phyloP scores from a whole-genome alignment of 2,329 filamentous ascomycete genomes.

The Drechslerella stenobrocha region DNA sequence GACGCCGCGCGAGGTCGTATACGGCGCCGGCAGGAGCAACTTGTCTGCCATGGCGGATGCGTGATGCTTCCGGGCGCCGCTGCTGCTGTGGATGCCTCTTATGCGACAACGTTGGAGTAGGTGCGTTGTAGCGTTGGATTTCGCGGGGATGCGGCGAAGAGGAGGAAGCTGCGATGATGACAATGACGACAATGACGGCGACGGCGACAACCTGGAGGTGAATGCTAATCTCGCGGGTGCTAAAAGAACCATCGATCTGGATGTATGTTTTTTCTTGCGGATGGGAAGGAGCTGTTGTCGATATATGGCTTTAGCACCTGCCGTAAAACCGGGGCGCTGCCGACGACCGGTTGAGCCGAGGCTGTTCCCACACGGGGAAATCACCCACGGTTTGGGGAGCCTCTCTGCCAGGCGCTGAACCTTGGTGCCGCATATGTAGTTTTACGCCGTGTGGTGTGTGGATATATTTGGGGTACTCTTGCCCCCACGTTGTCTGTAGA shows the following conservation, averaged over 20 bases:
- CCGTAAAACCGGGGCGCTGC: neutral
- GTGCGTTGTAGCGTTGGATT: slow-evolving; percentile 27
- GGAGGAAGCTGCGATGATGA: slow-evolving; percentile 2
- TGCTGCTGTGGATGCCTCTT: neutral
- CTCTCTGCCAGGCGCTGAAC: too few relatives aligned
- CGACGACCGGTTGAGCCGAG: slow-evolving; percentile 42
- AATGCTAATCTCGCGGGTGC: neutral
- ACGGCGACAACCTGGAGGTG: neutral
- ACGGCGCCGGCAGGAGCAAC: slow-evolving; percentile 2
- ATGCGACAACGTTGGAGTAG: slow-evolving; percentile 23
- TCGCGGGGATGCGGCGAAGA: slow-evolving; percentile 1
- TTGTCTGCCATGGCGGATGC: neutral
- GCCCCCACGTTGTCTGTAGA: too few relatives aligned
- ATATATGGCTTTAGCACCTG: too few relatives aligned
- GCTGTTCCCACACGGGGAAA: slow-evolving; percentile 29
- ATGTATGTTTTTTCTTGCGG: too few relatives aligned
- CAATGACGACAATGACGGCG: neutral
- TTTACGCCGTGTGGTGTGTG: neutral
- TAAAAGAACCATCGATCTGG: neutral
- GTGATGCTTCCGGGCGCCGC: neutral
- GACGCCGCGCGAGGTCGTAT: slow-evolving; percentile 55
- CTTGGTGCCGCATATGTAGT: too few relatives aligned
- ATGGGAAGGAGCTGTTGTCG: too few relatives aligned
- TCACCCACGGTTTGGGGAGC: slow-evolving; percentile 11
- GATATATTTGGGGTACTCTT: neutral